A percentile compares a stretch with the other conserved stretches of the same genome.
Conservation (phyloP, 352 stramenopile species). For the Globisporangium lucens region DNA sequence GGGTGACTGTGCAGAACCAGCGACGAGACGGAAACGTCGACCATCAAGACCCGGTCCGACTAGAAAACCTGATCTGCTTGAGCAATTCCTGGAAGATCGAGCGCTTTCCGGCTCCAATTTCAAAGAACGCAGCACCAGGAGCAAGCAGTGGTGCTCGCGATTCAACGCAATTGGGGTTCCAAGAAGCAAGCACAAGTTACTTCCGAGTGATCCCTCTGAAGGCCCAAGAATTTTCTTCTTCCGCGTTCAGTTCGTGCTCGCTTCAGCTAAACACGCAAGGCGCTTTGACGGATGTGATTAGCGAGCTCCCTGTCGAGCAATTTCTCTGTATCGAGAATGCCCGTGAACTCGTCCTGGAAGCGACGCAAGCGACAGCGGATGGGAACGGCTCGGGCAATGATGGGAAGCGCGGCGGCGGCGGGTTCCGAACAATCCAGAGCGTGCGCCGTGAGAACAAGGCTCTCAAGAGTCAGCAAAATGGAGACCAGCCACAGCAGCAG, state of each 20-base stretch:
- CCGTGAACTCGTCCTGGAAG: conserved; percentile 34
- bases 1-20: conserved; percentile 61
- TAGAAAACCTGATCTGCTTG: conserved; percentile 59
- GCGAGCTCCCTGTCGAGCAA: conserved; percentile 50
- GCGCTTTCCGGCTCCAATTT: conserved; percentile 24
- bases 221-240: neutral
- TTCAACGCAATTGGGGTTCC: conserved; percentile 46
- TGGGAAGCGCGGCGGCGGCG: conserved; percentile 38
- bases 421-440: conserved; percentile 84
- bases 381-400: conserved; percentile 24
- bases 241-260: conserved; percentile 16
- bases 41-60: conserved; percentile 30
- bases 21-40: conserved; percentile 24
- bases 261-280: conserved; percentile 22
- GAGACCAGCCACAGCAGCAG: neutral
- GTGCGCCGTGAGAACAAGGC: conserved; percentile 85
- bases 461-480: conserved; percentile 30
- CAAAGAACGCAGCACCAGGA: neutral
- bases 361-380: conserved; percentile 16
- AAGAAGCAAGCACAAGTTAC: conserved; percentile 76
- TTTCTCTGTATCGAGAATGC: conserved; percentile 80
- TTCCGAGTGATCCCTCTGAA: conserved; percentile 52
- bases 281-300: conserved; percentile 15
- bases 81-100: conserved; percentile 65
- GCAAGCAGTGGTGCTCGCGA: conserved; percentile 21